phyloP scores from a whole-genome alignment of 306 rosid species.

The Cicer chorassanicum region DNA sequence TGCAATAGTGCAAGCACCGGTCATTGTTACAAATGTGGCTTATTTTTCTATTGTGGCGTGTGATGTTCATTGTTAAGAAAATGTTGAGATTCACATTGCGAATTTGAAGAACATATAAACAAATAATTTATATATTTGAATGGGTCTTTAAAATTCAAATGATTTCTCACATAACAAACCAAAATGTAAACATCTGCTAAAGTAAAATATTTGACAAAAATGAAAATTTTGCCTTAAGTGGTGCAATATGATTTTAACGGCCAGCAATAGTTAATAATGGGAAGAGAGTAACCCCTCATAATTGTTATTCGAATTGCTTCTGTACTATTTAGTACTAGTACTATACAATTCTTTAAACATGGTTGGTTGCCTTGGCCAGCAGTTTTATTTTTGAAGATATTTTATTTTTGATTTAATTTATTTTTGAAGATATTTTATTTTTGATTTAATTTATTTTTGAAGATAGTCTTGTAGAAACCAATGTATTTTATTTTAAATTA shows the following conservation, averaged over 20 bases:
- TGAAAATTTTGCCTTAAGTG: neutral
- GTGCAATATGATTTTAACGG: neutral
- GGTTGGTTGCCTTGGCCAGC: too few species aligned
- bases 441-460: neutral
- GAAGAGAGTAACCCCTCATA: neutral
- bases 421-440: too few species aligned
- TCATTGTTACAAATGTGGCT: neutral
- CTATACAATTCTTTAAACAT: too few species aligned
- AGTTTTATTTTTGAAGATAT: too few species aligned
- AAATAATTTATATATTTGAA: neutral
- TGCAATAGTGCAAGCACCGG: too few species aligned
- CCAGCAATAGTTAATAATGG: too few species aligned
- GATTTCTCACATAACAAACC: neutral
- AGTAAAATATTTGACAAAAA: neutral
- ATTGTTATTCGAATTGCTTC: neutral
- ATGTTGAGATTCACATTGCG: neutral
- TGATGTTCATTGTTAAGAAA: neutral
- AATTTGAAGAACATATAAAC: neutral
- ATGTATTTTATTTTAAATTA: neutral
- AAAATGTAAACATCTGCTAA: neutral
- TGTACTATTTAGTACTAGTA: too few species aligned
- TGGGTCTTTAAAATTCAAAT: neutral
- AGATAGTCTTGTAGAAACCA: neutral
- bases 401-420: too few species aligned
- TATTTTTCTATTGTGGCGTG: neutral